These are phyloP conservation scores for Coniferiporia weirii DNA, from an alignment of 1,284 basidiomycete genomes.

Conservation along the genomic window DNA sequence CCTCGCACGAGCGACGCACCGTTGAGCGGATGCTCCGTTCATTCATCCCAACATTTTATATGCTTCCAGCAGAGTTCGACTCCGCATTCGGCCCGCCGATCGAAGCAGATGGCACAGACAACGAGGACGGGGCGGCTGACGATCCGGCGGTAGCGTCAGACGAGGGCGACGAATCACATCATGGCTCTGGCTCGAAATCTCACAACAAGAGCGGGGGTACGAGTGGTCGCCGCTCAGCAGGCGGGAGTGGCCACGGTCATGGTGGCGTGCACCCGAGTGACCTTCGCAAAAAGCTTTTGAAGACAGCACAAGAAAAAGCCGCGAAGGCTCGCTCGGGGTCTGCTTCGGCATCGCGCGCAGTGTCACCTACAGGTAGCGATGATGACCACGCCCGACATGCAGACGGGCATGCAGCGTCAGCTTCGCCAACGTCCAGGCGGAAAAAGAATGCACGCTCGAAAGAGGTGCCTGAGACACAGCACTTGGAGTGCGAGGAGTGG, in stretches of 20 bases:
- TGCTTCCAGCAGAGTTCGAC: slow-evolving; percentile 77
- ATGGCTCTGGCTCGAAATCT: slow-evolving; percentile 15
- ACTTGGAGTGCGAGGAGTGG: slow-evolving; percentile 17
- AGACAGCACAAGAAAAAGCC: slow-evolving; percentile 57
- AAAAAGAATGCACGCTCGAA: slow-evolving; percentile 11
- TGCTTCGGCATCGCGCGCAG: slow-evolving; percentile 30
- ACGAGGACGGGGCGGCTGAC: slow-evolving; percentile 39
- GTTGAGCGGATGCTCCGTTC: slow-evolving; percentile 84
- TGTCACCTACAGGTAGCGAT: slow-evolving; percentile 31
- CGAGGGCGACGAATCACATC: slow-evolving; percentile 24
- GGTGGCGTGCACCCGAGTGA: slow-evolving; percentile 52
- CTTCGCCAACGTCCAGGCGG: slow-evolving; percentile 10
- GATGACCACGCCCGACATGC: slow-evolving; percentile 12
- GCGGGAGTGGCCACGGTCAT: slow-evolving; percentile 32
- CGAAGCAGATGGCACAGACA: slow-evolving; percentile 41
- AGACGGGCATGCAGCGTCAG: not conserved
- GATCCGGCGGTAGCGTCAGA: slow-evolving; percentile 41
- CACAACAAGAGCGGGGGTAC: slow-evolving; percentile 27
- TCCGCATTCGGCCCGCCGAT: slow-evolving; percentile 61
- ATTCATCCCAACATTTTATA: slow-evolving; percentile 83
- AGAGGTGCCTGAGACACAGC: slow-evolving; percentile 2
- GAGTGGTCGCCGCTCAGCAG: slow-evolving; percentile 29
- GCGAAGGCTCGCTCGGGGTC: slow-evolving; percentile 22
- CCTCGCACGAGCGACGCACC: slow-evolving; percentile 70
- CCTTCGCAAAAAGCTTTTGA: slow-evolving; percentile 72